A percentile compares a stretch with the other conserved stretches of the same genome.
Conservation (phyloP, 2,329 filamentous ascomycete species). For the Xenoacremonium recifei region DNA sequence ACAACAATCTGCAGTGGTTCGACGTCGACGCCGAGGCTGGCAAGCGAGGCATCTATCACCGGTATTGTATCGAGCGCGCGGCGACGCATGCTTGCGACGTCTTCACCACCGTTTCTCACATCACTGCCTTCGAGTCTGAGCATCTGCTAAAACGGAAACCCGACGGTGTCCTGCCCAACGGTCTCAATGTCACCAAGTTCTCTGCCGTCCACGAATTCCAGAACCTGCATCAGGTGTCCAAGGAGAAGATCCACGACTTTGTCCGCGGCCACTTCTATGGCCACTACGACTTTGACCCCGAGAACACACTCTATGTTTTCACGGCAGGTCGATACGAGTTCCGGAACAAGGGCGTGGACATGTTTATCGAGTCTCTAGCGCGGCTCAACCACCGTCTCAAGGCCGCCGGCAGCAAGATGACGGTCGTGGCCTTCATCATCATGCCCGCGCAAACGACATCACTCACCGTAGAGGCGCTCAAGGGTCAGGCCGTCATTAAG, state of each 20-base stretch:
- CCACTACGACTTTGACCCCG: slow-evolving; percentile 93
- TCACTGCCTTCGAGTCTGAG: slow-evolving; percentile 97
- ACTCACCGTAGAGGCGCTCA: slow-evolving; percentile 90
- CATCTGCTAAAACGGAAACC: slow-evolving; percentile 96
- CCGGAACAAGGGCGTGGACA: slow-evolving; percentile 97
- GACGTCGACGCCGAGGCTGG: slow-evolving; percentile 96
- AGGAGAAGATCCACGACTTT: slow-evolving; percentile 98
- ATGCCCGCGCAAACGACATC: slow-evolving; percentile 97
- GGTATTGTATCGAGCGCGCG: slow-evolving; percentile 96
- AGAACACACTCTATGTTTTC: slow-evolving; percentile 97
- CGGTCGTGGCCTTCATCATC: slow-evolving; percentile 96
- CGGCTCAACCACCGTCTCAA: slow-evolving; percentile 94
- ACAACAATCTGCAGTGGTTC: slow-evolving; percentile 97
- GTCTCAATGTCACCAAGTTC: slow-evolving; percentile 95
- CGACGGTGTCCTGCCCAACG: slow-evolving; percentile 93
- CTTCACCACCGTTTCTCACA: slow-evolving; percentile 98
- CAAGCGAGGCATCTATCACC: slow-evolving; percentile 96
- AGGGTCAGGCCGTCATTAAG: slow-evolving; percentile 97
- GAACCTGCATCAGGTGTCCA: slow-evolving; percentile 93
- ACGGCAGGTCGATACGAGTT: slow-evolving; percentile 97
- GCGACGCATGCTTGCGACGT: slow-evolving; percentile 91
- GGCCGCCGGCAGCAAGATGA: slow-evolving; percentile 79
- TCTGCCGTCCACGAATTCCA: slow-evolving; percentile 98
- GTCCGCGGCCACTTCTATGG: slow-evolving; percentile 98
- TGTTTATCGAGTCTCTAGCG: slow-evolving; percentile 97